phyloP scores from a whole-genome alignment of 805 yeast species.

The Ogataea trehalophila region DNA sequence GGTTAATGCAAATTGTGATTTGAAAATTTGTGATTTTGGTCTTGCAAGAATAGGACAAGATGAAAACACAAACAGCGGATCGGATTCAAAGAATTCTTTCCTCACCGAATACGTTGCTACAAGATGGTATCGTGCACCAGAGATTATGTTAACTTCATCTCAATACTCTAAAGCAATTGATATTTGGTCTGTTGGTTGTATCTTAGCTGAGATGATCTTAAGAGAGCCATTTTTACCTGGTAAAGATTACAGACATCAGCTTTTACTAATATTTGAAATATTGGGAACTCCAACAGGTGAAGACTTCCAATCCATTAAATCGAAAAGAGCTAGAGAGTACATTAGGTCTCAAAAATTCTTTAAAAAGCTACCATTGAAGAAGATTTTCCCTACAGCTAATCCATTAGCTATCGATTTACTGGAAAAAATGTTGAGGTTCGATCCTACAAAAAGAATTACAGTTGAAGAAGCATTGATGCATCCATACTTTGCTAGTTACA shows the following conservation, averaged over 20 bases:
- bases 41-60: slow-evolving; percentile 54
- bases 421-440: slow-evolving; percentile 72
- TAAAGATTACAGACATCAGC: slow-evolving; percentile 64
- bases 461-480: slow-evolving; percentile 80
- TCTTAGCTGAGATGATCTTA: slow-evolving; percentile 61
- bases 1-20: slow-evolving; percentile 64
- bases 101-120: slow-evolving; percentile 83
- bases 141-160: slow-evolving; percentile 69
- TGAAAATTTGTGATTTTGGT: slow-evolving; percentile 78
- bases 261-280: slow-evolving; percentile 59
- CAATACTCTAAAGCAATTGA: slow-evolving; percentile 75
- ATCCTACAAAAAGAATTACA: slow-evolving; percentile 75
- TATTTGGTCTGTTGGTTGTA: slow-evolving; percentile 79
- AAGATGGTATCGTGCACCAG: slow-evolving; percentile 83
- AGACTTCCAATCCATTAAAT: slow-evolving; percentile 68
- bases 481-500: slow-evolving; percentile 66
- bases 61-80: slow-evolving; percentile 28
- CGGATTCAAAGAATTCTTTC: slow-evolving; percentile 29
- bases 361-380: slow-evolving; percentile 48
- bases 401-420: slow-evolving; percentile 55
- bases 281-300: slow-evolving; percentile 72
- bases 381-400: slow-evolving; percentile 45
- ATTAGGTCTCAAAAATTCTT: slow-evolving; percentile 62
- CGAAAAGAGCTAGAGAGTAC: slow-evolving; percentile 72
- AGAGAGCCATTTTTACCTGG: slow-evolving; percentile 72